Evolutionary conservation across 352 stramenopile species (phyloP).

Genomic region (Pythium aphanidermatum): DNA sequence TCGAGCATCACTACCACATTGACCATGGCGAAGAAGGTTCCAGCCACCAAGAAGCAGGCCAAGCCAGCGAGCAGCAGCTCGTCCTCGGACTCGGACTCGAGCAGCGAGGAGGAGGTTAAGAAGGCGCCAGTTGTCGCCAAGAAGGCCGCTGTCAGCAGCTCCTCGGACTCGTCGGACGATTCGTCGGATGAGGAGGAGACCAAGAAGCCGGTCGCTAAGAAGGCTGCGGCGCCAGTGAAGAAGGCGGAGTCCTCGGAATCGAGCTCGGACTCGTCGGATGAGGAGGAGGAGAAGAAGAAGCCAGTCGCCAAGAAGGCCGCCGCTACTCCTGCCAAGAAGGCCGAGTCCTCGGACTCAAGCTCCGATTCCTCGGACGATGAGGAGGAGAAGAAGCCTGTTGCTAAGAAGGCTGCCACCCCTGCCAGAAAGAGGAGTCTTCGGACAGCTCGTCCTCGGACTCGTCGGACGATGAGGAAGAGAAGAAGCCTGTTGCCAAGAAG

Average conservation of each 20-base stretch:
- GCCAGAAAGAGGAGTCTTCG: conserved; percentile 31
- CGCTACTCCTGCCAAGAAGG: conserved; percentile 62
- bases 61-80: conserved; percentile 30
- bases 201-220: conserved; percentile 32
- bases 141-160: conserved; percentile 21
- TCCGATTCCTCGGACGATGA: conserved; percentile 38
- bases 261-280: conserved; percentile 33
- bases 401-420: conserved; percentile 24
- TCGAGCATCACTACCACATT: too few relatives aligned
- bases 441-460: conserved; percentile 56
- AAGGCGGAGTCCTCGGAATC: conserved; percentile 42
- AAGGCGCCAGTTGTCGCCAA: conserved; percentile 31
- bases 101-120: conserved; percentile 35
- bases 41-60: conserved; percentile 27
- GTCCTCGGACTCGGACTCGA: conserved; percentile 32
- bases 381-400: conserved; percentile 27
- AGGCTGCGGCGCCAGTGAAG: conserved; percentile 45
- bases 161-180: conserved; percentile 34
- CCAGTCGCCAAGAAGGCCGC: conserved; percentile 44
- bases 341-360: conserved; percentile 31
- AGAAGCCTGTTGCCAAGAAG: conserved; percentile 25
- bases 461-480: conserved; percentile 47
- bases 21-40: conserved; percentile 37
- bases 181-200: conserved; percentile 22
- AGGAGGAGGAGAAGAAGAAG: conserved; percentile 39